Percentiles rank a stretch among this genome's conserved stretches.
Conservation (phyloP, 768 basidiomycete genomes). For the Kwoniella dejecticola region DNA sequence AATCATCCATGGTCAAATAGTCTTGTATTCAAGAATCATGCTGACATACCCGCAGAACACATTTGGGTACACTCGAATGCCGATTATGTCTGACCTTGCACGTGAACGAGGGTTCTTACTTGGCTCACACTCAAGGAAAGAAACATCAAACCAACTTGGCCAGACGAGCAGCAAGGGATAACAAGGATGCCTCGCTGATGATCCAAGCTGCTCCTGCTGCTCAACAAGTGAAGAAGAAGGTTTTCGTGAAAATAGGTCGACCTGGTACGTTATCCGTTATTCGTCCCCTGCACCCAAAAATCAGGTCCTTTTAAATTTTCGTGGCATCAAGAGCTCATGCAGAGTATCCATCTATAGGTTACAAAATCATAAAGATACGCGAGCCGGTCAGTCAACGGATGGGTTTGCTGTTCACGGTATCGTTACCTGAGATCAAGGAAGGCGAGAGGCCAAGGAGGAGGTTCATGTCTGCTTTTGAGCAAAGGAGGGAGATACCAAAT, state of each 20-base stretch:
- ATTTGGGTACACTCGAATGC: conserved; percentile 97
- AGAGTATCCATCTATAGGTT: conserved; percentile 59
- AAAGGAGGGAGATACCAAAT: conserved; percentile 91
- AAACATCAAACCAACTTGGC: conserved; percentile 99
- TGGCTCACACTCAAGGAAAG: conserved; percentile 98
- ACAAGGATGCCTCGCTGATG: conserved; percentile 88
- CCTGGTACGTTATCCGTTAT: conserved; percentile 58
- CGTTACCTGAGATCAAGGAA: conserved; percentile 83
- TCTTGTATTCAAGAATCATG: too few species aligned
- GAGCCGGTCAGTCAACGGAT: conserved; percentile 81
- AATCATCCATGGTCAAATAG: too few species aligned
- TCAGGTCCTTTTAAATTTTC: too few species aligned
- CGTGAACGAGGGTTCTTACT: conserved; percentile 99
- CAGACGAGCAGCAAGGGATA: conserved; percentile 93
- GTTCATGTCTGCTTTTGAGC: conserved; percentile 98
- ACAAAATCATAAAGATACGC: conserved; percentile 82
- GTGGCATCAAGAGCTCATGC: background rate
- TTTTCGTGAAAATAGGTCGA: conserved; percentile 94
- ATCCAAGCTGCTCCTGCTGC: conserved; percentile 61
- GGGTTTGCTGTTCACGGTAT: conserved; percentile 94
- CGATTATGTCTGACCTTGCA: conserved; percentile 95
- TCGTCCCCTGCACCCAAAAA: background rate
- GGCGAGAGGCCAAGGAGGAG: conserved; percentile 80
- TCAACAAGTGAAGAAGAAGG: conserved; percentile 79
- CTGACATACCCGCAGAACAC: conserved; percentile 61